phyloP scores from a whole-genome alignment of 352 stramenopile genomes.

The Elongisporangium anandrum region DNA sequence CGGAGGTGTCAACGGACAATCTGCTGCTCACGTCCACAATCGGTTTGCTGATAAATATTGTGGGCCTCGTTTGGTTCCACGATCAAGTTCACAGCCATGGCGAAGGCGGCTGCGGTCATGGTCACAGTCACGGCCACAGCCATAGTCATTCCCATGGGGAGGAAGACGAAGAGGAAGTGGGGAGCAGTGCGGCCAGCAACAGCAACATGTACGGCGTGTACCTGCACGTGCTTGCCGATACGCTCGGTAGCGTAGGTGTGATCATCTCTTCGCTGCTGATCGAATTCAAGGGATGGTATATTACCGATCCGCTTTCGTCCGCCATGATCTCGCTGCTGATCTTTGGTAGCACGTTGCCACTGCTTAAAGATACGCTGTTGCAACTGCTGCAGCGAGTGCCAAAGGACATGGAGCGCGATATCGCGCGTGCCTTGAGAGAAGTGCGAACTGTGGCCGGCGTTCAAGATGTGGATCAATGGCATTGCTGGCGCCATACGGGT shows the following conservation, averaged over 20 bases:
- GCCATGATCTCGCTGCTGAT: slow-evolving; percentile 84
- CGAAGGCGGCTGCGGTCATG: slow-evolving; percentile 44
- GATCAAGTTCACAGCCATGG: slow-evolving; percentile 80
- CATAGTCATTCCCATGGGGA: slow-evolving; percentile 40
- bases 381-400: slow-evolving; percentile 73
- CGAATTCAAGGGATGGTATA: slow-evolving; percentile 76
- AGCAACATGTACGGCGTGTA: slow-evolving; percentile 91
- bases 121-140: slow-evolving; percentile 50
- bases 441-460: slow-evolving; percentile 40
- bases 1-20: slow-evolving; percentile 78
- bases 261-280: slow-evolving; percentile 88
- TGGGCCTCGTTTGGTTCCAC: slow-evolving; percentile 89
- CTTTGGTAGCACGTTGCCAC: slow-evolving; percentile 72
- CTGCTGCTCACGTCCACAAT: slow-evolving; percentile 80
- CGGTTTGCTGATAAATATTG: slow-evolving; percentile 81
- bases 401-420: slow-evolving; percentile 37
- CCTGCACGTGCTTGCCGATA: slow-evolving; percentile 87
- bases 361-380: slow-evolving; percentile 67
- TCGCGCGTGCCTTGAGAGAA: slow-evolving; percentile 44
- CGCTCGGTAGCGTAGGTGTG: slow-evolving; percentile 84
- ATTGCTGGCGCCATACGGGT: slow-evolving; percentile 73
- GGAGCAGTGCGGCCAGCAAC: slow-evolving; percentile 34
- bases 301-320: slow-evolving; percentile 80
- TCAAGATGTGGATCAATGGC: slow-evolving; percentile 49
- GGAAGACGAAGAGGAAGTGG: not conserved